Percentiles rank a stretch among this genome's conserved stretches.
phyloP scores from a whole-genome alignment of 2,329 filamentous ascomycete species.

The Pseudovirgaria hyperparasitica region DNA sequence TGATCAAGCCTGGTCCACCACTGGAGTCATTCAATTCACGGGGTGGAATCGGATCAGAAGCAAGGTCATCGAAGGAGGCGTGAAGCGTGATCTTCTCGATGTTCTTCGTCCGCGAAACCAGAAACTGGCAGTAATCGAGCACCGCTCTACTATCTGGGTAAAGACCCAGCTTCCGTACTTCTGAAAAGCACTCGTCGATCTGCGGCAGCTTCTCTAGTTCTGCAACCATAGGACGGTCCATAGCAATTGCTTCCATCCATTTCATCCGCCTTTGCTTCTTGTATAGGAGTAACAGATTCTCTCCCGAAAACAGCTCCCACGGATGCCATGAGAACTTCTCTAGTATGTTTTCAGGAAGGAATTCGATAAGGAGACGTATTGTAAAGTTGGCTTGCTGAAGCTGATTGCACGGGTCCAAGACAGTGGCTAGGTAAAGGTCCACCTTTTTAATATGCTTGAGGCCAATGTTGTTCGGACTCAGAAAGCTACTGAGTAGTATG shows the following conservation, averaged over 20 bases:
- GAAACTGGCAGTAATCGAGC: slow-evolving; percentile 29
- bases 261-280: slow-evolving; percentile 36
- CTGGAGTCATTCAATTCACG: slow-evolving; percentile 35
- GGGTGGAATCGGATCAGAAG: slow-evolving; percentile 16
- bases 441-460: slow-evolving; percentile 33
- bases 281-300: slow-evolving; percentile 35
- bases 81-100: slow-evolving; percentile 36
- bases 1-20: slow-evolving; percentile 33
- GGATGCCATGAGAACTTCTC: slow-evolving; percentile 39
- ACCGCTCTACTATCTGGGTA: slow-evolving; percentile 34
- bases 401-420: slow-evolving; percentile 31
- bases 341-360: slow-evolving; percentile 35
- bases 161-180: slow-evolving; percentile 31
- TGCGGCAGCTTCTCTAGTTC: slow-evolving; percentile 29
- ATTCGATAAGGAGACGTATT: slow-evolving; percentile 35
- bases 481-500: slow-evolving; percentile 30
- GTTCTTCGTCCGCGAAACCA: slow-evolving; percentile 28
- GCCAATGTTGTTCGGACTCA: slow-evolving; percentile 34
- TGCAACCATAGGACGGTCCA: slow-evolving; percentile 28
- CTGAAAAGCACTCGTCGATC: slow-evolving; percentile 27
- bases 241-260: slow-evolving; percentile 34
- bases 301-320: slow-evolving; percentile 34
- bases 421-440: slow-evolving; percentile 32
- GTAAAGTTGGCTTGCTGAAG: slow-evolving; percentile 34
- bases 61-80: slow-evolving; percentile 30